Conservation (phyloP, 345 rosid genomes). For the Citrus unshiu region DNA sequence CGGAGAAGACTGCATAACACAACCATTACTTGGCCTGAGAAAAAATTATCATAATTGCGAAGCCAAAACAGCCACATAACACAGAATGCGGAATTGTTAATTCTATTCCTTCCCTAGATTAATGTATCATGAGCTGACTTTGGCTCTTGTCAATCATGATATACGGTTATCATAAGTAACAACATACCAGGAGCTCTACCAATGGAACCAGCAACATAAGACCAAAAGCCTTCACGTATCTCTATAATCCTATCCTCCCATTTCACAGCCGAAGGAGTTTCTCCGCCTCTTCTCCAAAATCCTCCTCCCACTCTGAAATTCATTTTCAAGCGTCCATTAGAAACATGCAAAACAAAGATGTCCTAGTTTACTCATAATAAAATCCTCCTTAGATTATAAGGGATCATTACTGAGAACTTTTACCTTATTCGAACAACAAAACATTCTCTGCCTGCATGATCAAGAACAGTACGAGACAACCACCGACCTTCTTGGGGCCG, state of each 20-base stretch:
- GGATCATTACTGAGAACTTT: not conserved
- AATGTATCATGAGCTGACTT: not conserved
- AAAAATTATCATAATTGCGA: not conserved
- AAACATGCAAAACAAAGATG: not conserved
- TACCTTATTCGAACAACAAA: slow-evolving; percentile 78
- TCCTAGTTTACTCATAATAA: not conserved
- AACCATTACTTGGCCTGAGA: not conserved
- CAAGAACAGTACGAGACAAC: slow-evolving; percentile 90
- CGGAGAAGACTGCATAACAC: not conserved
- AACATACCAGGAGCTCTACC: slow-evolving; percentile 86
- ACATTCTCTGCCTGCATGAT: slow-evolving; percentile 84
- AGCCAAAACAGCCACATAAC: not conserved
- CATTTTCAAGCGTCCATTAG: not conserved
- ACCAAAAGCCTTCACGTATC: slow-evolving; percentile 88
- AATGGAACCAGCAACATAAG: slow-evolving; percentile 76
- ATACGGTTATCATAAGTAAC: not conserved
- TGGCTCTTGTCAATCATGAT: not conserved
- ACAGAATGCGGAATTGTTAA: not conserved
- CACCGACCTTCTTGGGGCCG: slow-evolving; percentile 91
- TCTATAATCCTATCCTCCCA: slow-evolving; percentile 76
- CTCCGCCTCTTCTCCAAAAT: slow-evolving; percentile 82
- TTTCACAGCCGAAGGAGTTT: slow-evolving; percentile 61
- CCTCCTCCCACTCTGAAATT: slow-evolving; percentile 66
- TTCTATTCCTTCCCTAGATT: not conserved
- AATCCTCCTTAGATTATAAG: not conserved